These are phyloP conservation scores for Coemansia sp. DNA, from an alignment of 192 early-diverging fungal genomes.

Conservation along the genomic window DNA sequence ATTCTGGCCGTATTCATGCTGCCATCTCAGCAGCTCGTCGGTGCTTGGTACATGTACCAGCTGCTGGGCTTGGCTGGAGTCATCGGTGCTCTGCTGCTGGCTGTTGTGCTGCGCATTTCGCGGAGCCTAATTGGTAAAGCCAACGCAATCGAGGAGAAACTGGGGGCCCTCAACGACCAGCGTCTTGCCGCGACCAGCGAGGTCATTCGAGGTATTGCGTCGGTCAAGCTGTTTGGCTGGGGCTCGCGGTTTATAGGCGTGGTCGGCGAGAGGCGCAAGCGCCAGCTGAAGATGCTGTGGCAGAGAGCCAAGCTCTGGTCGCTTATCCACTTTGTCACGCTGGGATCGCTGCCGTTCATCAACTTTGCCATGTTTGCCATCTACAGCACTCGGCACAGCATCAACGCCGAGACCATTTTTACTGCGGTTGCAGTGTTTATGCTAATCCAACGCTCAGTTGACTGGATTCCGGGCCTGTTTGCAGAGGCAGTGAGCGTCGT, in stretches of 20 bases:
- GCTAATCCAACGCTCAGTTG: conserved; percentile 65
- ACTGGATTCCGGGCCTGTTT: conserved; percentile 60
- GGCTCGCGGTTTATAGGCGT: conserved; percentile 72
- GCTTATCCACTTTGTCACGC: conserved; percentile 61
- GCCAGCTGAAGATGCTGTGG: conserved; percentile 61
- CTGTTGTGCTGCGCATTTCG: conserved; percentile 58
- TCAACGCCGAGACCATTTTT: conserved; percentile 66
- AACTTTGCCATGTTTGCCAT: conserved; percentile 62
- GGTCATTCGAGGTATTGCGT: conserved; percentile 79
- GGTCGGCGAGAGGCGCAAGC: conserved; percentile 63
- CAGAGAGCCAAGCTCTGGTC: conserved; percentile 52
- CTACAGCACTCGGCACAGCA: conserved; percentile 61
- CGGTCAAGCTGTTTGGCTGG: conserved; percentile 94
- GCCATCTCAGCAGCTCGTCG: conserved; percentile 67
- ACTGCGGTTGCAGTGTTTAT: conserved; percentile 75
- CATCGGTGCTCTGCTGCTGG: conserved; percentile 71
- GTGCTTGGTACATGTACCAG: conserved; percentile 67
- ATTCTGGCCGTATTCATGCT: conserved; percentile 58
- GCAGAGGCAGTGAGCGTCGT: conserved; percentile 59
- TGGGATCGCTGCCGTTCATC: conserved; percentile 60
- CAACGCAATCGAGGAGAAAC: conserved; percentile 58
- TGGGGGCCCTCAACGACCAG: conserved; percentile 67
- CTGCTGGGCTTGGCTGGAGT: conserved; percentile 80
- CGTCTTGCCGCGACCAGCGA: conserved; percentile 80
- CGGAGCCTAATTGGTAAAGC: conserved; percentile 55